Conservation (phyloP, 1,284 basidiomycete species). For the Papiliotrema flavescens region DNA sequence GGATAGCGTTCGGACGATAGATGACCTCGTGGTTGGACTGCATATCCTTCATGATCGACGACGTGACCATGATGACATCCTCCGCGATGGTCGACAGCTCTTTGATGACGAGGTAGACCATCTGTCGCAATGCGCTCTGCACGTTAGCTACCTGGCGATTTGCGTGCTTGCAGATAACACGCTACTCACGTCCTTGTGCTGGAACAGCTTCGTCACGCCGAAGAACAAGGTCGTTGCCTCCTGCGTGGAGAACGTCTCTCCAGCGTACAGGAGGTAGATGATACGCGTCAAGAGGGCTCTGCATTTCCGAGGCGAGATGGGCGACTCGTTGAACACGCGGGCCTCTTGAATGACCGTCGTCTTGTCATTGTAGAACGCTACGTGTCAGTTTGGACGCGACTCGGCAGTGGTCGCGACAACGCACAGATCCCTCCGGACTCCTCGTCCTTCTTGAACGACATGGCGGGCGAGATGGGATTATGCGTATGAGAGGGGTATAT, state of each 20-base stretch:
- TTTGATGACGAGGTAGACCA: constrained; percentile 98
- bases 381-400: not conserved
- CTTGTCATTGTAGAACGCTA: constrained; percentile 69
- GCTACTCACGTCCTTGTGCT: constrained; percentile 91
- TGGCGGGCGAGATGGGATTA: constrained; percentile 14
- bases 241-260: constrained; percentile 91
- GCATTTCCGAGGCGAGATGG: constrained; percentile 95
- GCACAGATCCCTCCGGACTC: constrained; percentile 62
- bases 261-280: constrained; percentile 92
- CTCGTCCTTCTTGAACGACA: constrained; percentile 85
- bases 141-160: not conserved
- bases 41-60: constrained; percentile 99
- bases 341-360: constrained; percentile 97
- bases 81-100: constrained; percentile 94
- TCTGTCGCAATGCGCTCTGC: constrained; percentile 90
- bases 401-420: constrained; percentile 9
- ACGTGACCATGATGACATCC: constrained; percentile 99
- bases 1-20: constrained; percentile 96
- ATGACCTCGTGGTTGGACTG: constrained; percentile 98
- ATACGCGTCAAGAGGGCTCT: constrained; percentile 93
- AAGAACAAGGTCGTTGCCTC: constrained; percentile 99
- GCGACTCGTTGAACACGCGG: constrained; percentile 98
- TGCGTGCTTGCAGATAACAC: not conserved
- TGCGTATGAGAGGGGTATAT: not conserved
- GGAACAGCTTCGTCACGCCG: constrained; percentile 97